phyloP scores from a whole-genome alignment of 192 early-diverging fungal species.

The Entomortierella parvispora region DNA sequence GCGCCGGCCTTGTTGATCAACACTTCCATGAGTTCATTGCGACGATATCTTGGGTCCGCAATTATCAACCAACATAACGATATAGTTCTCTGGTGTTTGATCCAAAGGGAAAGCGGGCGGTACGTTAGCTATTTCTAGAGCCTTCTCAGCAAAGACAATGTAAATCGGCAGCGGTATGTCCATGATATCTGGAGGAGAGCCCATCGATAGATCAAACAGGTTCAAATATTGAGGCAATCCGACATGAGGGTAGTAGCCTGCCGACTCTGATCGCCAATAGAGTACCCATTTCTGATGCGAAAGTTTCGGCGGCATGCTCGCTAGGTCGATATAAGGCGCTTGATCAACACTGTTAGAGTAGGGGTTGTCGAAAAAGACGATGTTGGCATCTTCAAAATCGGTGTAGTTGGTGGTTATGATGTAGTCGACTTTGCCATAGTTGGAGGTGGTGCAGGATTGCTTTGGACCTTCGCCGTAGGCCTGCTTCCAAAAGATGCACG shows the following conservation, averaged over 20 bases:
- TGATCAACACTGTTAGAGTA: slow-evolving; percentile 5
- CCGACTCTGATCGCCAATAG: slow-evolving; percentile 1
- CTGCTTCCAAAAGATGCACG: slow-evolving; percentile 9
- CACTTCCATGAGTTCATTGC: slow-evolving; percentile 22
- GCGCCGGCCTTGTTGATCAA: slow-evolving; percentile 25
- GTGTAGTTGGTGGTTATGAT: slow-evolving; percentile 33
- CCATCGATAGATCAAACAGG: slow-evolving; percentile 38
- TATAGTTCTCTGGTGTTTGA: slow-evolving; percentile 13
- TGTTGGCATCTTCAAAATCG: slow-evolving; percentile 26
- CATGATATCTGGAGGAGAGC: slow-evolving; percentile 17
- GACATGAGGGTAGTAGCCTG: slow-evolving; percentile 16
- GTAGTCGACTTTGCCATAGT: slow-evolving; percentile 2
- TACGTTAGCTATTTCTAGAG: slow-evolving; percentile 2
- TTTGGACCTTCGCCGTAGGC: background rate
- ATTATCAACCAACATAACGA: slow-evolving; percentile 29
- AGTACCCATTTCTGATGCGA: slow-evolving; percentile 35
- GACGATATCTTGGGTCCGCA: slow-evolving; percentile 32
- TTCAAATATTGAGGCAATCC: slow-evolving; percentile 13
- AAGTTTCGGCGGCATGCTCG: slow-evolving; percentile 24
- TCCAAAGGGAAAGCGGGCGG: slow-evolving; percentile 19
- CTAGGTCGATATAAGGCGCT: slow-evolving; percentile 19
- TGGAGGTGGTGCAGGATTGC: background rate
- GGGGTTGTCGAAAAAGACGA: slow-evolving; percentile 26
- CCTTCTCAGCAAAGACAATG: slow-evolving; percentile 2
- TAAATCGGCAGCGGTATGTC: slow-evolving; percentile 18